phyloP scores from a whole-genome alignment of 345 rosid genomes.

The Arabidopsis suecica region DNA sequence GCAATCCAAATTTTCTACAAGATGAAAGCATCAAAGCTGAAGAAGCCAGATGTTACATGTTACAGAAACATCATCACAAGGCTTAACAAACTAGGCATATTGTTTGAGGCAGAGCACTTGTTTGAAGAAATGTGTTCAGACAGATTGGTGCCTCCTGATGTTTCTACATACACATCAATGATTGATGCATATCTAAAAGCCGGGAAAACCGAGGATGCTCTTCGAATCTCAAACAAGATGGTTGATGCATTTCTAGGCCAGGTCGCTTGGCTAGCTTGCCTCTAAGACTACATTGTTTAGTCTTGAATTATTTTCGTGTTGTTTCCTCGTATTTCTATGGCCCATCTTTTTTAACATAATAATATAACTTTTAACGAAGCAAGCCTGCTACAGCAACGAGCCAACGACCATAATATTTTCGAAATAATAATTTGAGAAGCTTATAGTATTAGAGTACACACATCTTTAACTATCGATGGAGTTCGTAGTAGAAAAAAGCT shows the following conservation, averaged over 20 bases:
- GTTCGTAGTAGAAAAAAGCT: too few species aligned
- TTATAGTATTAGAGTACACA: too few species aligned
- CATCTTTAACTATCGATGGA: too few species aligned
- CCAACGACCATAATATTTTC: too few species aligned
- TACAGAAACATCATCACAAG: background rate
- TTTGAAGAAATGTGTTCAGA: background rate
- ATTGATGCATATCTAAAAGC: background rate
- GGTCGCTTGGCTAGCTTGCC: background rate
- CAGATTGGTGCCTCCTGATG: background rate
- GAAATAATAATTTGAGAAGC: too few species aligned
- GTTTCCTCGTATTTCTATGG: too few species aligned
- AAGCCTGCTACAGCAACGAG: too few species aligned
- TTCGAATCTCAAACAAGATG: background rate
- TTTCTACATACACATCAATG: background rate
- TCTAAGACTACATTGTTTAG: too few species aligned
- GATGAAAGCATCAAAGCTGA: background rate
- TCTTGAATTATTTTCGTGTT: too few species aligned
- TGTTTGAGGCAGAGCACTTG: background rate
- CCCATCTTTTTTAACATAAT: too few species aligned
- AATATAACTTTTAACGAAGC: too few species aligned
- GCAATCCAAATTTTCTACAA: background rate
- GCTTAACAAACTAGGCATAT: background rate
- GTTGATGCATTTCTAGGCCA: background rate
- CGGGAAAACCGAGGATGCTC: background rate
- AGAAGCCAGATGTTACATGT: background rate